Conservation (phyloP, 306 rosid genomes). For the Elaeagnus macrophylla region DNA sequence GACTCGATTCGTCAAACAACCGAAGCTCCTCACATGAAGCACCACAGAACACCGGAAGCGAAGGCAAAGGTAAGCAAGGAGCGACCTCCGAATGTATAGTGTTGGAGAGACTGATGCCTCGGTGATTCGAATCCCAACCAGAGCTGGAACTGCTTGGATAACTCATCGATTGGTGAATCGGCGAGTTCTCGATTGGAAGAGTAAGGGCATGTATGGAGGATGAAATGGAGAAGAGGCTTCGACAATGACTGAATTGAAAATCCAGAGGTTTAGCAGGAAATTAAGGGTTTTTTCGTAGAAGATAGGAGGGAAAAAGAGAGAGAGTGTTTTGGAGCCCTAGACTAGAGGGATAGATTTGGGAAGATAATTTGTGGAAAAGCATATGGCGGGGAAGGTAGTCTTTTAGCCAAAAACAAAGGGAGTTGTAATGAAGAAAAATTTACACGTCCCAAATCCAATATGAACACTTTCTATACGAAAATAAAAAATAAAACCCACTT, state of each 20-base stretch:
- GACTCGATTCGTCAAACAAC: slow-evolving; percentile 46
- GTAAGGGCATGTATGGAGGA: slow-evolving; percentile 46
- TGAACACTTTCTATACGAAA: too few species aligned
- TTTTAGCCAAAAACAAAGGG: too few species aligned
- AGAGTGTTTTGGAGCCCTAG: slow-evolving; percentile 37
- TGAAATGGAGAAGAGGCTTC: slow-evolving; percentile 13
- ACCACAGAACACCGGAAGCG: slow-evolving; percentile 88
- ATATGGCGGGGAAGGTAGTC: slow-evolving; percentile 97
- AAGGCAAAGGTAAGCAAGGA: slow-evolving; percentile 80
- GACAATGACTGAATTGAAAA: slow-evolving; percentile 30
- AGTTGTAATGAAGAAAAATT: too few species aligned
- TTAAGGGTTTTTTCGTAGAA: slow-evolving; percentile 36
- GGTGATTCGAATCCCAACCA: slow-evolving; percentile 24
- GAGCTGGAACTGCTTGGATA: slow-evolving; percentile 32
- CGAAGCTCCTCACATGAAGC: slow-evolving; percentile 59
- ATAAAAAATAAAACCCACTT: too few species aligned
- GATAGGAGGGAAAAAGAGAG: background rate
- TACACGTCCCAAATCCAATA: too few species aligned
- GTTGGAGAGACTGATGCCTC: slow-evolving; percentile 64
- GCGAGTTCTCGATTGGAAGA: slow-evolving; percentile 20
- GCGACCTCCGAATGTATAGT: slow-evolving; percentile 85
- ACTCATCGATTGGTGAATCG: slow-evolving; percentile 54
- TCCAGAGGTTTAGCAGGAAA: slow-evolving; percentile 19
- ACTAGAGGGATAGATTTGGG: slow-evolving; percentile 34
- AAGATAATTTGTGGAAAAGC: slow-evolving; percentile 32